phyloP scores from a whole-genome alignment of 2,329 filamentous ascomycete genomes.

The Sordariomycetes sp. region DNA sequence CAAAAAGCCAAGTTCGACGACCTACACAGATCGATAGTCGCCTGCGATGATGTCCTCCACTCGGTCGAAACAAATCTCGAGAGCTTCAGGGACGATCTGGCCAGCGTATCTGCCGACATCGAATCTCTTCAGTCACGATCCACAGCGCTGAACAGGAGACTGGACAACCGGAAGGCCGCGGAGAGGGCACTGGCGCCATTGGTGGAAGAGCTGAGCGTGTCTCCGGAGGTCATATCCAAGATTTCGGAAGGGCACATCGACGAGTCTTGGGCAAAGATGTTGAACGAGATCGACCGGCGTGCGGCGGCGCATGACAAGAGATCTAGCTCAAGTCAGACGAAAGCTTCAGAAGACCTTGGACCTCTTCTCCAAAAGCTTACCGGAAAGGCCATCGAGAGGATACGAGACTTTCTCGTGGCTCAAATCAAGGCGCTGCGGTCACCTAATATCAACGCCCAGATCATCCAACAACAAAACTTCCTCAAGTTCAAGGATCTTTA shows the following conservation, averaged over 20 bases:
- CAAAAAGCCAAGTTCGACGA: slow-evolving; percentile 84
- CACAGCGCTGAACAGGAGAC: slow-evolving; percentile 67
- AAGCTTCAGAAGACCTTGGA: slow-evolving; percentile 73
- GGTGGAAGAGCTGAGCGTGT: slow-evolving; percentile 85
- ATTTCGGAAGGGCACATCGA: slow-evolving; percentile 87
- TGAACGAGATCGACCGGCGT: slow-evolving; percentile 77
- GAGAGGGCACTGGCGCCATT: slow-evolving; percentile 81
- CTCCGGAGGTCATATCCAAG: slow-evolving; percentile 72
- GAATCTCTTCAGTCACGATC: slow-evolving; percentile 87
- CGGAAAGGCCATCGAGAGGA: slow-evolving; percentile 75
- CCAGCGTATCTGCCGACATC: slow-evolving; percentile 87
- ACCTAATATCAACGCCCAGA: slow-evolving; percentile 92
- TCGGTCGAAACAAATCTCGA: slow-evolving; percentile 90
- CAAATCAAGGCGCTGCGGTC: slow-evolving; percentile 92
- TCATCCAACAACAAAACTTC: slow-evolving; percentile 90
- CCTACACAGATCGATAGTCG: slow-evolving; percentile 77
- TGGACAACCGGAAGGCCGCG: slow-evolving; percentile 83
- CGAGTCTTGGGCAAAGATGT: slow-evolving; percentile 74
- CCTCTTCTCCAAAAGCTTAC: slow-evolving; percentile 78
- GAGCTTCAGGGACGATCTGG: slow-evolving; percentile 88
- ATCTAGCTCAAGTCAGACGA: slow-evolving; percentile 52
- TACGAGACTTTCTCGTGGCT: slow-evolving; percentile 86
- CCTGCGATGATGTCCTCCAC: slow-evolving; percentile 86
- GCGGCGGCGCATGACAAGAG: slow-evolving; percentile 63
- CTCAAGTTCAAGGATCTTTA: slow-evolving; percentile 83